Evolutionary conservation across 1,139 yeast species (phyloP), one percentile per base, ranked within the genome.

Genomic region (Sugiyamaella sp.): DNA sequence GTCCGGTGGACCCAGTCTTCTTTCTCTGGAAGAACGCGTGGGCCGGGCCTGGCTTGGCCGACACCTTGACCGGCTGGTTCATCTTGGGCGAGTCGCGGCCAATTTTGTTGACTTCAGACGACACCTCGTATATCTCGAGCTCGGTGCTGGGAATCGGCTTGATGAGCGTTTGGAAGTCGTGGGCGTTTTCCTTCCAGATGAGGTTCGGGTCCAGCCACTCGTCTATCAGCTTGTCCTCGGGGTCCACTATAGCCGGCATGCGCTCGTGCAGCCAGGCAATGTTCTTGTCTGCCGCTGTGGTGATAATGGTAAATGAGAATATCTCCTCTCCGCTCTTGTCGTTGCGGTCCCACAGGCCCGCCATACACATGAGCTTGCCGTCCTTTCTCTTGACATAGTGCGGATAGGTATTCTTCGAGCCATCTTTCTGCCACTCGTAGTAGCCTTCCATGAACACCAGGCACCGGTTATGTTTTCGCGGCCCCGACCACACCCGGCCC

Each of bases 371-470:
- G 40, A 89, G 63, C 6, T 80, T 74, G 0, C 73, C 67, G 52
- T 78, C 79, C 39, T 74, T 75, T 8, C 86, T 76, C 49, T 77
- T 80, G 14, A 90, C 76, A 65, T 74, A 90, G 66, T 85, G 81
- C 0, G 97, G 97, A 0, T 68, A 67, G 60, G 80, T 83, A 25
- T 37, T 50, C 17, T 73, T 52, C 63, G 68, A 54, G 53, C 66
- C 32, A 61, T 62, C 46, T 54, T 60, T 51, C 65, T 70, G 69
- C 97, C 97, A 90, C 68, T 90, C 98, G 65, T 80, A 90, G 68
- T 90, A 91, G 0, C 97, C 97, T 63, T 81, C 80, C 40, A 87
- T 79, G 0, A 96, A 91, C 0, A 89, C 80, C 1, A 85, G 84
- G 66, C 97, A 90, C 53, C 76, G 74, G 17, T 67, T 69, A 52